Base-by-base conservation (phyloP, 2,329 filamentous ascomycete genomes). In the Ophiostoma ulmi region DNA sequence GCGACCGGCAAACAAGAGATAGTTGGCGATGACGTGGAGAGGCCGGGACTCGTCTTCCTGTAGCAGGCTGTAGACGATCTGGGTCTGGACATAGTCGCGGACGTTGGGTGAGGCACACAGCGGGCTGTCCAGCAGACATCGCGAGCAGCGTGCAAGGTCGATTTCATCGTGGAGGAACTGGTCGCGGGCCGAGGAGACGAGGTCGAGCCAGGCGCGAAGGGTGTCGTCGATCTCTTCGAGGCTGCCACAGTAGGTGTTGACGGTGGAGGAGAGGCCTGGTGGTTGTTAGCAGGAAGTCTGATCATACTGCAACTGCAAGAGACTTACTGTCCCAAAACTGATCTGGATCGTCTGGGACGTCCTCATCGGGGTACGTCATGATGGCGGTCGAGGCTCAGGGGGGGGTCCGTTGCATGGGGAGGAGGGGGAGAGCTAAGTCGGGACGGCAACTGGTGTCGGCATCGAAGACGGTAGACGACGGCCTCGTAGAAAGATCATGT, bases 31-130 rank as follows among this genome's bases (percentile, higher is more conserved):
- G 72, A 93, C 85, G 79, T 97, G 91, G 66, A 99, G 84, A n/a
- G 89, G 88, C 44, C 88, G 87, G 22, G 87, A 81, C 74, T 97
- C 92, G 76, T 97, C 94, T 81, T 98, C 95, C 85, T 97, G 85
- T 74, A 97, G 82, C 69, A 99, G 84, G 78, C 93, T 94, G 80
- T 97, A 93, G 74, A 98, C 88, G 76, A 99, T 93, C 81, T 98
- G 95, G 64, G 88, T 91, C 73, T 94, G 91, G 73, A 98, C 91
- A 80, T 99, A 98, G 71, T 93, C 90, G 75, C 88, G 86, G 2
- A 67, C 67, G 26, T 39, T 52, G 79, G 97, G 90, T 17, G 84
- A 80, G 36, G 81, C 80, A 79, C 96, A 99, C 64, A 98, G 83
- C 22, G 83, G 81, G 78, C 93, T 93, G 69, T 90, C 84, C 71